Conservation (phyloP, 179 eudicot species). For the Actinidia chinensis region DNA sequence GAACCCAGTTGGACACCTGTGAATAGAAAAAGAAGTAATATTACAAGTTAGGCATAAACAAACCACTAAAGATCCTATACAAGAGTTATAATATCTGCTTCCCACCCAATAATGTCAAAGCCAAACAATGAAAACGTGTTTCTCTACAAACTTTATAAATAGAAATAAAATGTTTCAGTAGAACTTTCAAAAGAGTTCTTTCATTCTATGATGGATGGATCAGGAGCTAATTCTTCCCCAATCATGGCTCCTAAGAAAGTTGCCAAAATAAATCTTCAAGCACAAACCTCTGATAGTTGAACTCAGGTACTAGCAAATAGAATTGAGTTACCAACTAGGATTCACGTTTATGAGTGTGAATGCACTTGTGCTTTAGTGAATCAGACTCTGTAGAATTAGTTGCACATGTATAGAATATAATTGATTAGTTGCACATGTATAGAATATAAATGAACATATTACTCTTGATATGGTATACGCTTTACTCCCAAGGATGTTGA, state of each 20-base stretch:
- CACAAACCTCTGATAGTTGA: background rate
- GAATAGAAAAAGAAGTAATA: background rate
- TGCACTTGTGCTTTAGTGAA: background rate
- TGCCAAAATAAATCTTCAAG: background rate
- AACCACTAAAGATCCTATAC: background rate
- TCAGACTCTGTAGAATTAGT: too few relatives aligned
- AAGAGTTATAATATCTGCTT: background rate
- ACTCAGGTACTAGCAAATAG: background rate
- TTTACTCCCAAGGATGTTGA: background rate
- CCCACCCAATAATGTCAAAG: background rate
- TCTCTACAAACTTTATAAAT: background rate
- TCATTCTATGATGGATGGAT: background rate
- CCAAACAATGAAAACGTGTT: background rate
- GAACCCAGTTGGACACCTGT: conserved; percentile 91
- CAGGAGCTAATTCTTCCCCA: background rate
- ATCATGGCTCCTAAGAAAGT: background rate
- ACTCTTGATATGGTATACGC: too few relatives aligned
- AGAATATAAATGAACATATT: background rate
- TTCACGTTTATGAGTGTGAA: background rate
- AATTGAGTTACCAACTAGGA: background rate
- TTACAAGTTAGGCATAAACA: background rate
- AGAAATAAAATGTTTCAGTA: background rate
- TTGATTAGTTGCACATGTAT: background rate
- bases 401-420: background rate
- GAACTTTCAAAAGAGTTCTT: background rate